A percentile compares a stretch with the other conserved stretches of the same genome.
Evolutionary conservation across 352 stramenopile species (phyloP).

Genomic region (Blastocystis sp.): DNA sequence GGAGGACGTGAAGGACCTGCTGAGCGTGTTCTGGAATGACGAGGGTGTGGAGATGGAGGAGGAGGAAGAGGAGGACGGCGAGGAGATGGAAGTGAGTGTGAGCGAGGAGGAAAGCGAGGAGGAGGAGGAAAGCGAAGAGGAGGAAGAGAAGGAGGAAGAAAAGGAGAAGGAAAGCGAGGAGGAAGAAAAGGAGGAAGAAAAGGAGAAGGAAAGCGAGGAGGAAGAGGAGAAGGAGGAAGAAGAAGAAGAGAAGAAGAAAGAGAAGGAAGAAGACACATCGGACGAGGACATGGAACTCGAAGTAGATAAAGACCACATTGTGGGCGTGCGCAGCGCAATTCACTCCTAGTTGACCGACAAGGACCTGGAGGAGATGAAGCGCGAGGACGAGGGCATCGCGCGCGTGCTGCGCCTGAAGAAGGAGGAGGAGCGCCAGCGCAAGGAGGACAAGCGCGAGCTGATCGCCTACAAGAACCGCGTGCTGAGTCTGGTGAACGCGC

Average conservation of each 20-base stretch:
- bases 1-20: constrained; percentile 31
- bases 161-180: constrained; percentile 85
- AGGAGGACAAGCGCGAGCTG: neutral
- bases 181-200: constrained; percentile 84
- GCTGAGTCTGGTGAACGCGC: neutral
- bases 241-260: constrained; percentile 75
- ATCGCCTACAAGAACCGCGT: constrained; percentile 18
- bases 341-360: constrained; percentile 14
- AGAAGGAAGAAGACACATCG: constrained; percentile 70
- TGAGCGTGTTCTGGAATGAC: constrained; percentile 43
- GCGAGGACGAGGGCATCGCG: constrained; percentile 20
- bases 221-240: constrained; percentile 77
- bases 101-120: constrained; percentile 75
- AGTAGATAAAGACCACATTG: neutral
- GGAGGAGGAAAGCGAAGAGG: constrained; percentile 77
- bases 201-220: constrained; percentile 85
- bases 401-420: neutral
- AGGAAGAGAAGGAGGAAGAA: constrained; percentile 82
- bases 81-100: constrained; percentile 30
- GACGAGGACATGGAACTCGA: neutral
- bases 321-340: neutral
- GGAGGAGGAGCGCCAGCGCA: constrained; percentile 2
- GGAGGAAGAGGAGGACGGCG: constrained; percentile 4
- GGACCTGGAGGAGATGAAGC: constrained; percentile 15
- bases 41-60: constrained; percentile 25